Conservation (phyloP, 345 rosid genomes). For the Lepidium sativum region DNA sequence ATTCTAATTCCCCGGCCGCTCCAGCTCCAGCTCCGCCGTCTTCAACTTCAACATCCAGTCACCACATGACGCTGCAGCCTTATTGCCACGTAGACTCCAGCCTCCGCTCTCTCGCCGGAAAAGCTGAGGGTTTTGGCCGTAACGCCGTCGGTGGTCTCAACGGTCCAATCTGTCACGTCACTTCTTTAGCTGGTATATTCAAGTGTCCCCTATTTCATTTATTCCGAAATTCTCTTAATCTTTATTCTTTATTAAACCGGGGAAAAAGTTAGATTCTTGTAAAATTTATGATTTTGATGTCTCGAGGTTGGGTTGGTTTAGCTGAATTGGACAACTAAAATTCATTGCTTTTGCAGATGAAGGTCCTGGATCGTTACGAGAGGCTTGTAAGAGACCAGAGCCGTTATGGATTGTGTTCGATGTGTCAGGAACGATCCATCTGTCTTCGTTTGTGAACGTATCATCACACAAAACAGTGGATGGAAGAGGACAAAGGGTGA, state of each 20-base stretch:
- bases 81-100: conserved; percentile 57
- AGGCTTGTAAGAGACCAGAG: conserved; percentile 67
- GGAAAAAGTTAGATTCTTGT: no score
- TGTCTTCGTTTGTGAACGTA: conserved; percentile 49
- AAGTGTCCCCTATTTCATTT: background rate
- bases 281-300: background rate
- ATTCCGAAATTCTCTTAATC: no score
- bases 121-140: conserved; percentile 88
- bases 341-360: conserved; percentile 63
- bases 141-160: conserved; percentile 74
- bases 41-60: background rate
- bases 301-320: no score
- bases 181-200: conserved; percentile 56
- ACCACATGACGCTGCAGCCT: conserved; percentile 33
- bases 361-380: conserved; percentile 81
- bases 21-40: conserved; percentile 12
- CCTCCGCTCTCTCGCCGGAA: conserved; percentile 75
- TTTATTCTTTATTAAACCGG: no score
- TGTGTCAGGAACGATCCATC: conserved; percentile 68
- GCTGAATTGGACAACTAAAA: background rate
- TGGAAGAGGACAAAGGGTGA: conserved; percentile 83
- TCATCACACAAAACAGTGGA: conserved; percentile 92
- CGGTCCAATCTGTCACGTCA: conserved; percentile 59
- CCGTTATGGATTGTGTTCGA: conserved; percentile 89
- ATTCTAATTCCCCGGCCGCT: background rate